Evolutionary conservation across 257 asterid genomes (phyloP).

Genomic region (Solanum medicagineum): DNA sequence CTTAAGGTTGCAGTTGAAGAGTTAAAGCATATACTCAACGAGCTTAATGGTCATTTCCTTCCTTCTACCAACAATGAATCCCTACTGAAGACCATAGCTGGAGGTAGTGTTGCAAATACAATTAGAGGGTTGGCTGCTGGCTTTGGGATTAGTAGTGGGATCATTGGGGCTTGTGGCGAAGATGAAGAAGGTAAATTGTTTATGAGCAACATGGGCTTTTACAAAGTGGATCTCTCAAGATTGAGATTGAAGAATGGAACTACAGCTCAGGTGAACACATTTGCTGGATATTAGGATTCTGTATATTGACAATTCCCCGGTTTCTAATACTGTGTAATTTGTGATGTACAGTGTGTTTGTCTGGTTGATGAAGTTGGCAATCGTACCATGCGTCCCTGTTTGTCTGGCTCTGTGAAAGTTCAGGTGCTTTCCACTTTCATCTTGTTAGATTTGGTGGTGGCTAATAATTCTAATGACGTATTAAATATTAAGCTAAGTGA

Average conservation of each 20-base stretch:
- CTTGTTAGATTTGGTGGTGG: not conserved
- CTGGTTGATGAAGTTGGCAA: slow-evolving; percentile 86
- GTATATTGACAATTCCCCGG: not conserved
- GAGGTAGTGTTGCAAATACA: slow-evolving; percentile 95
- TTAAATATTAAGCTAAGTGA: not conserved
- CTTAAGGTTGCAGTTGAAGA: slow-evolving; percentile 70
- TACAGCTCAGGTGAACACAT: slow-evolving; percentile 66
- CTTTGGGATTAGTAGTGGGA: slow-evolving; percentile 75
- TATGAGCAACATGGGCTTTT: slow-evolving; percentile 50
- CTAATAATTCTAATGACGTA: not conserved
- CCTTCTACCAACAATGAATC: slow-evolving; percentile 32
- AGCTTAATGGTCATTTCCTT: slow-evolving; percentile 40
- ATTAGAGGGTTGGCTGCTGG: slow-evolving; percentile 90
- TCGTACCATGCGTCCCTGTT: slow-evolving; percentile 98
- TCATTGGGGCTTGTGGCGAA: slow-evolving; percentile 87
- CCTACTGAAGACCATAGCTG: slow-evolving; percentile 77
- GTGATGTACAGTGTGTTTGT: slow-evolving; percentile 76
- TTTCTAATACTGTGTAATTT: not conserved
- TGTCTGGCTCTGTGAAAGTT: slow-evolving; percentile 73
- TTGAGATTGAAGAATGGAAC: slow-evolving; percentile 67
- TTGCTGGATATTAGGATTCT: not conserved
- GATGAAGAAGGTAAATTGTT: slow-evolving; percentile 86
- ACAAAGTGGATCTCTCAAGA: slow-evolving; percentile 63
- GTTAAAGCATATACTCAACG: slow-evolving; percentile 50
- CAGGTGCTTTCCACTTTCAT: slow-evolving; percentile 42